A percentile compares a stretch with the other conserved stretches of the same genome.
phyloP scores from a whole-genome alignment of 352 stramenopile genomes.

The Phytophthora citricola region DNA sequence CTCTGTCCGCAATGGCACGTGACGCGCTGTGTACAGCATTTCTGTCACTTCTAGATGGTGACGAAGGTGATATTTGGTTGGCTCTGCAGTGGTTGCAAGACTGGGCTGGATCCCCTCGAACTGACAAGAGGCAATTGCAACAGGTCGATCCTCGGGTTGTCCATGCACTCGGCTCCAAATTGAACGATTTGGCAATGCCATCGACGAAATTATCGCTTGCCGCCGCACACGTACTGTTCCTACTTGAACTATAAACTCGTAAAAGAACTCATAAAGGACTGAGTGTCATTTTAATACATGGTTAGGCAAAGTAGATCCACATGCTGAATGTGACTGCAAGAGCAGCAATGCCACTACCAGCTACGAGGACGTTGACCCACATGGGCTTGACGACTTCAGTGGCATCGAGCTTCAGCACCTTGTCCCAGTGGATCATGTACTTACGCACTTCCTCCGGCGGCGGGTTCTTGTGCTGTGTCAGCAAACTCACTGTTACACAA shows the following conservation, averaged over 20 bases:
- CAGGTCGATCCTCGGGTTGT: constrained; percentile 52
- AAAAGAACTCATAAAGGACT: not conserved
- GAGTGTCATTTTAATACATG: too few relatives aligned
- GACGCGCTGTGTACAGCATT: constrained; percentile 65
- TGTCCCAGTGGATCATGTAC: constrained; percentile 63
- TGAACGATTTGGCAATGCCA: constrained; percentile 33
- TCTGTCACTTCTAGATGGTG: constrained; percentile 50
- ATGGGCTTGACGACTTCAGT: constrained; percentile 57
- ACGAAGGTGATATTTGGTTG: constrained; percentile 42
- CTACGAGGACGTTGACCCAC: constrained; percentile 55
- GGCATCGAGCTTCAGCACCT: constrained; percentile 60
- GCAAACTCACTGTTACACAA: constrained; percentile 60
- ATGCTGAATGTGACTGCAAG: constrained; percentile 58
- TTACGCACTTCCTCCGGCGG: constrained; percentile 43
- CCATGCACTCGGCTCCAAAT: constrained; percentile 38
- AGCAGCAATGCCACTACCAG: constrained; percentile 46
- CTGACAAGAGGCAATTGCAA: constrained; percentile 21
- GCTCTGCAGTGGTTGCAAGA: constrained; percentile 56
- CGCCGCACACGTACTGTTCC: constrained; percentile 49
- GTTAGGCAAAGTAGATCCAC: constrained; percentile 59
- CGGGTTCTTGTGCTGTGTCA: constrained; percentile 49
- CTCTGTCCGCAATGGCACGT: constrained; percentile 40
- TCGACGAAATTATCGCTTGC: constrained; percentile 41
- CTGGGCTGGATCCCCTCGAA: constrained; percentile 17
- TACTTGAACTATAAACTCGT: constrained; percentile 32